Base-by-base conservation (phyloP, 2,329 filamentous ascomycete species). In the Fusarium decemcellulare region DNA sequence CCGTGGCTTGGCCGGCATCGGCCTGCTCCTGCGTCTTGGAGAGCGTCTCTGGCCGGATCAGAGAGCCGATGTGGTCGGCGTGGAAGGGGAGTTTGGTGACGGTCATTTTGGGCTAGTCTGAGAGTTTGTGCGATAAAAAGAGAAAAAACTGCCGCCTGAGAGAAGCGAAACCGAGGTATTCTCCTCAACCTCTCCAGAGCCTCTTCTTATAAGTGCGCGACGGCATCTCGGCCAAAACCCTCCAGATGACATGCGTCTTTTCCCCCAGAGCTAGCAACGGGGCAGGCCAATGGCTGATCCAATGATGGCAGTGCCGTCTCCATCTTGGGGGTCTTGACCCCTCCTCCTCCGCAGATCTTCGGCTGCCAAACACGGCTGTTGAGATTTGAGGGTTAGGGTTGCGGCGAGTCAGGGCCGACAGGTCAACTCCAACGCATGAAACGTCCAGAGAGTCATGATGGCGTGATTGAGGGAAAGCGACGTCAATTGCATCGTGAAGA, bases 61-160 rank as follows among this genome's bases (percentile, higher is more conserved):
- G 83, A 14, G 91, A 93, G 52, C 91, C 91, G 65, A 92, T 86
- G 70, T 93, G 91, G 80, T 93, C 91, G 63, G 91, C 90, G 76
- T 92, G 87, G 80, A 92, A 93, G 52, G 89, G 91, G 11, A 81
- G 76, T 59, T 74, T 74, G 36, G 73, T 69, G 39, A 52, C 68
- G 34, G 53, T 51, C 75, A 78, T 78, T 59, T 32, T 68, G 48
- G 47, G 12, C n/a, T 11, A 8, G 44, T 58, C 6, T 15, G 29
- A 15, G 18, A n/a, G n/a, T 32, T 37, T 14, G 36, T 37, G 12
- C 15, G 18, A 27, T 9, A 30, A 15, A 15, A 34, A 14, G 32
- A 55, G 27, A 37, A 42, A 6, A 36, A 23, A n/a, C n/a, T 18
- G 40, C 6, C 30, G 30, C 10, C 30, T 6, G 6, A 7, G 30